Base-by-base conservation (phyloP, 83 land plant species). In the Picea engelmannii region DNA sequence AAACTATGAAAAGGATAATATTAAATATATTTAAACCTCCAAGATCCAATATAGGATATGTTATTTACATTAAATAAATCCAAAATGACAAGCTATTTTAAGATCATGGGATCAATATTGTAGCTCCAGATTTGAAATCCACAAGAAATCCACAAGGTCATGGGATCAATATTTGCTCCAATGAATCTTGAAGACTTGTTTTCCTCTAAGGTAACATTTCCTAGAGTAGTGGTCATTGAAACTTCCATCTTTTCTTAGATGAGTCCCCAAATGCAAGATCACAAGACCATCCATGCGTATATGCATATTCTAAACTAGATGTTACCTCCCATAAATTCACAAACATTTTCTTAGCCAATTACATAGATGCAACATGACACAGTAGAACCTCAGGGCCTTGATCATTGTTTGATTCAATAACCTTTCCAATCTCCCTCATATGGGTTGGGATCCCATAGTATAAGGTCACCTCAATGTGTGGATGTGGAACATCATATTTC, bases 101-200 rank as follows among this genome's bases (percentile, higher is more conserved):
- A 27, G 31, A 27, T 27, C 1, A 27, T 27, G 31, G 1, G 31
- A 27, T 27, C 31, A 0, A 27, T 27, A 27, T 27, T 27, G 31
- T 27, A 0, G 1, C 31, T 27, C 31, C 1, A 27, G 1, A 27
- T 27, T 27, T 27, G n/a, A n/a, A n/a, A n/a, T n/a, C n/a, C n/a
- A n/a, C n/a, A n/a, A n/a, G 31, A 27, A 27, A 27, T 27, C 31
- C 31, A 0, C 31, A 27, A 88, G 49, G 38, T 59, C 78, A 68
- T 55, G 78, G 89, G 63, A 23, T 82, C 21, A 83, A 84, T 35
- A 85, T 68, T 91, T 24, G 81, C 85, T 24, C 95, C 93, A 12
- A 80, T 87, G 0, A 91, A 93, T 79, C 90, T 91, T 62, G 93
- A 93, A 15, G 93, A 93, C 68, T 88, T 93, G 0, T 93, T 91